Evolutionary conservation across 78 protist species (phyloP).

Genomic region (Neovahlkampfia damariscottae): DNA sequence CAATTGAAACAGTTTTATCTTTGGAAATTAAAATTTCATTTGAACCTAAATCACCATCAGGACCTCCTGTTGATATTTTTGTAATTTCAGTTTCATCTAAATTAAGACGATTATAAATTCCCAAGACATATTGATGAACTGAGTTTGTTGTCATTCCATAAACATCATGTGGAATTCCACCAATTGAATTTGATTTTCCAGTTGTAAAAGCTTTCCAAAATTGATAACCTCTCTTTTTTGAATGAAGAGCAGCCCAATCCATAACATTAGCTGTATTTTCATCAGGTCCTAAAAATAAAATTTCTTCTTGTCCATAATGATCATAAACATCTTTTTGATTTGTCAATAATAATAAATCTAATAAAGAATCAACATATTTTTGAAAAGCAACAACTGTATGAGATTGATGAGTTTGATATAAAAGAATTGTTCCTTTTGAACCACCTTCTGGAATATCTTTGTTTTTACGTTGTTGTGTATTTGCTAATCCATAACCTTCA

Average conservation of each 20-base stretch:
- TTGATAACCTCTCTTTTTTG: conserved; percentile 10
- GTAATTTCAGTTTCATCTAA: conserved; percentile 33
- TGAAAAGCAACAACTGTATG: conserved; percentile 25
- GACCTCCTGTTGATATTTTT: conserved; percentile 83
- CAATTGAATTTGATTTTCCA: conserved; percentile 29
- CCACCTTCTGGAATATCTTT: conserved; percentile 90
- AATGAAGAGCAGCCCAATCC: conserved; percentile 33
- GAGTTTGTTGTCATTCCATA: conserved; percentile 83
- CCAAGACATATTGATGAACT: conserved; percentile 63
- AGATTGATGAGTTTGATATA: conserved; percentile 12
- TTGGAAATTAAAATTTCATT: conserved; percentile 51
- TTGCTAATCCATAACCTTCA: conserved; percentile 73
- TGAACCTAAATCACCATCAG: conserved; percentile 82
- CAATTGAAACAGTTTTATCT: conserved; percentile 49
- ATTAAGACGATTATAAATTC: conserved; percentile 23
- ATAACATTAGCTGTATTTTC: conserved; percentile 47
- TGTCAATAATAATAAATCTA: conserved; percentile 39
- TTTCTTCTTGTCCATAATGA: conserved; percentile 7
- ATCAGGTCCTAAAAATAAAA: conserved; percentile 60
- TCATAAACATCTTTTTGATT: not conserved
- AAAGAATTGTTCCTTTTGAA: conserved; percentile 55
- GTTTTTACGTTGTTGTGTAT: conserved; percentile 76
- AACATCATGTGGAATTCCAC: conserved; percentile 72
- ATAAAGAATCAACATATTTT: conserved; percentile 41
- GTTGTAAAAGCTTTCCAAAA: conserved; percentile 49